Conservation (phyloP, 2,329 filamentous ascomycete genomes). For the Monosporascus sp. region DNA sequence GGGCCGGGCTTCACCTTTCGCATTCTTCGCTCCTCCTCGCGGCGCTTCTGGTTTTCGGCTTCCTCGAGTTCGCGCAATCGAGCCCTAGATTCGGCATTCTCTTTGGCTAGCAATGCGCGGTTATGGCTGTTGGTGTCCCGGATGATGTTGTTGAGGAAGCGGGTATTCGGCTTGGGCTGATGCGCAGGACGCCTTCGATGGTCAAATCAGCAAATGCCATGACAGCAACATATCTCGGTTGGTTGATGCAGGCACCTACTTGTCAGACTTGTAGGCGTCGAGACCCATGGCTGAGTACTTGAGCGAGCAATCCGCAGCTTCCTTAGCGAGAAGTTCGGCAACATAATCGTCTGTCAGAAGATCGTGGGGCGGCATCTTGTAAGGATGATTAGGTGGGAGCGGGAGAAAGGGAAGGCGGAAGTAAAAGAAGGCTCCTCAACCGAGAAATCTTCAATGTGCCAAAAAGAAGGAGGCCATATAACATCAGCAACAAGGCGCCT, state of each 20-base stretch:
- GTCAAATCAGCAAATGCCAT: constrained; percentile 1
- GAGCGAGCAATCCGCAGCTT: constrained; percentile 68
- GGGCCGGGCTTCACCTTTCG: constrained; percentile 39
- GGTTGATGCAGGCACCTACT: constrained; percentile 32
- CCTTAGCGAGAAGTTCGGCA: constrained; percentile 70
- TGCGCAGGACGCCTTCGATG: constrained; percentile 48
- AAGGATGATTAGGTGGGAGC: background rate
- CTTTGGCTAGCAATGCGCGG: constrained; percentile 75
- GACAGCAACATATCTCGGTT: constrained; percentile 1
- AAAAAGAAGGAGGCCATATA: no score
- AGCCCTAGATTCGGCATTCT: constrained; percentile 70
- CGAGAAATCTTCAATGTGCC: background rate
- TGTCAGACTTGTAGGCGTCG: constrained; percentile 51
- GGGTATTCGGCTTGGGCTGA: constrained; percentile 83
- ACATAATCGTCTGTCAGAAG: constrained; percentile 71
- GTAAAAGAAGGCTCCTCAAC: background rate
- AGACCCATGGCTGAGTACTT: constrained; percentile 72
- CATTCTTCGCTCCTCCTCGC: constrained; percentile 22
- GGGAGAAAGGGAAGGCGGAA: background rate
- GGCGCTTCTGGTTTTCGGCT: constrained; percentile 37
- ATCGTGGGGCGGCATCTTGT: constrained; percentile 27
- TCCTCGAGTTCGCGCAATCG: constrained; percentile 59
- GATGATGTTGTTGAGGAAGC: constrained; percentile 83
- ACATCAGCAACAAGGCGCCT: no score
- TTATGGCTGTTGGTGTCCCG: constrained; percentile 87